Base-by-base conservation (phyloP, 768 basidiomycete genomes). In the Mycena albidolilacea region DNA sequence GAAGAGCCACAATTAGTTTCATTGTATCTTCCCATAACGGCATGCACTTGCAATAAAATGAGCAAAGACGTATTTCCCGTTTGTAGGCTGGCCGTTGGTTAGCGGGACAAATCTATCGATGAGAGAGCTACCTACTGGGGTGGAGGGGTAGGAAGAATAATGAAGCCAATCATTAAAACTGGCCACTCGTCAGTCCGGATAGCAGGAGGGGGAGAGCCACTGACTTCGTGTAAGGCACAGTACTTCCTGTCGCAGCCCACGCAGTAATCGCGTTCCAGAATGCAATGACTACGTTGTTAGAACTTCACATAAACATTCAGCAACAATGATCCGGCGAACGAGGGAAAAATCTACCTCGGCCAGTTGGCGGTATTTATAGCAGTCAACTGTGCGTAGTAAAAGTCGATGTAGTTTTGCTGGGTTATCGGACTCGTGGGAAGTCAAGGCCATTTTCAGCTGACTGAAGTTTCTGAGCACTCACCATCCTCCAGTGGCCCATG, bases 41-140 rank as follows among this genome's bases (percentile, higher is more conserved):
- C 30, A 7, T 39, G 23, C 9, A 23, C 59, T 21, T 21, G 39
- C 59, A 21, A 60, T 41, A n/a, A 60, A 60, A 41, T 60, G 59
- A 14, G 59, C 59, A n/a, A 60, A 60, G 59, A 60, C 59, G 6
- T 41, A 60, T 60, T 60, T 60, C 10, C 46, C 46, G 10, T 48
- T 48, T 48, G 46, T 48, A 7, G 46, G 46, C 46, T 48, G 46
- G 46, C 46, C 14, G 46, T 48, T 48, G 46, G 15, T 48, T 48
- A 48, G 46, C 46, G 5, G 15, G 46, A 48, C 3, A 48, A 23
- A 48, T 48, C 14, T 48, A 19, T 48, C 10, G 46, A 23, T 23
- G 15, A 3, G 46, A 19, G 46, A 5, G 30, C 17, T 37, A 38
- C 55, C 7, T 58, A 58, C 55, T 19, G 55, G 9, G 15, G 17